Base-by-base conservation (phyloP, 306 rosid species). In the Boehmeria nivea region DNA sequence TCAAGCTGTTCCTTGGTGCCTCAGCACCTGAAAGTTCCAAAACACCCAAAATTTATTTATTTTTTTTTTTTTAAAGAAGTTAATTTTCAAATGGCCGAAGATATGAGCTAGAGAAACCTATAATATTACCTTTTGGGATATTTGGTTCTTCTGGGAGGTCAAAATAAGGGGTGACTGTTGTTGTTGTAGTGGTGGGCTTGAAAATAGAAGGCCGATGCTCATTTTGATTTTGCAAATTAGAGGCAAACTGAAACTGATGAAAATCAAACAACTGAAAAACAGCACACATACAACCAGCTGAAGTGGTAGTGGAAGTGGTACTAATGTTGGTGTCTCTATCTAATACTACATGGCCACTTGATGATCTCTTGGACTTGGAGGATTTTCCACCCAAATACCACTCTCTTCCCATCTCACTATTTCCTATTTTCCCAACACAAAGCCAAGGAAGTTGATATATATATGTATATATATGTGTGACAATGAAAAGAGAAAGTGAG, bases 1-100 rank as follows among this genome's bases (percentile, higher is more conserved):
- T 82, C 85, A 87, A 64, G 75, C 94, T 84, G 68, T 82, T 90
- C 69, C 94, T 70, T 39, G 95, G 95, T 36, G 95, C 94, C 72
- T 82, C 90, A 67, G 66, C 37, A 25, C 97, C 97, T 86, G 78
- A 50, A 72, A 58, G 25, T 27, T 28, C 33, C 65, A 59, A 36
- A 76, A 34, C 72, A 42, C 34, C 54, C 3, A 11, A 34, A n/a
- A n/a, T n/a, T n/a, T n/a, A n/a, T n/a, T n/a, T n/a, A n/a, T n/a
- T n/a, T n/a, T n/a, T n/a, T n/a, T n/a, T n/a, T n/a, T n/a, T n/a
- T n/a, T 16, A 25, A 17, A 19, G 1, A 2, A 39, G 1, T 1
- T 6, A 22, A 19, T 20, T n/a, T 43, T 0, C 31, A 37, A 22
- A 22, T 44, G 9, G 16, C 8, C n/a, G 16, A 25, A 19, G 34